Evolutionary conservation across 164 flowering plant species (phyloP), one percentile per base, ranked within the genome.

Genomic region (Sextonia rubra): DNA sequence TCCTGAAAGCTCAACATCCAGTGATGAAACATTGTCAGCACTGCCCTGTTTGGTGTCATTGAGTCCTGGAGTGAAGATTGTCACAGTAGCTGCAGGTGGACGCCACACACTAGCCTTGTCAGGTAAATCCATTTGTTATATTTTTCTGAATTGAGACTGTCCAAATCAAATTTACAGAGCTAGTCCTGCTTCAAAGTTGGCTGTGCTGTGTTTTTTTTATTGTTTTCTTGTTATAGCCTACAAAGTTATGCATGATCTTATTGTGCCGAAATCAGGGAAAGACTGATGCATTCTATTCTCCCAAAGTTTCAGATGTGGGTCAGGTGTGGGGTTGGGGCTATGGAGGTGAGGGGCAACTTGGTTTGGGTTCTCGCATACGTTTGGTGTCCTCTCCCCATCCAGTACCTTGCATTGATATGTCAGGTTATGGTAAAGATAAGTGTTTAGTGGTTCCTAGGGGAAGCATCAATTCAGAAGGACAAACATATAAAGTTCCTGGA

Each of bases 241-340:
- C 11, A 0, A 37, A 7, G 44, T 37, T 37, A n/a, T n/a, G n/a
- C n/a, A 47, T 47, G 49, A 47, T 47, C 49, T 12, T 6, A 4
- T 52, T 37, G 17, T 37, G 8, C 44, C 44, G 44, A 37, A 37
- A 37, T 64, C 27, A 27, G 27, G 67, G 67, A 64, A 17, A 30
- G 60, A 68, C 71, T 80, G 76, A 80, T 78, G 68, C 70, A 67
- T 68, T 71, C 68, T 81, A 67, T 80, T 83, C 79, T 77, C 47
- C 72, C 72, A 55, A 82, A 78, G 81, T 85, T 87, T 78, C 93
- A 96, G 99, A 96, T 90, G 62, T 88, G 49, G 99, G 99, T 78
- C 97, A 96, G 79, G 97, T 96, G 78, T 96, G 99, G 99, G 99
- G 99, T 81, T 96, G 98, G 99, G 99, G 98, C 70, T 96, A 96